Conservation (phyloP, 2,329 filamentous ascomycete genomes). For the Penicillium sp. region DNA sequence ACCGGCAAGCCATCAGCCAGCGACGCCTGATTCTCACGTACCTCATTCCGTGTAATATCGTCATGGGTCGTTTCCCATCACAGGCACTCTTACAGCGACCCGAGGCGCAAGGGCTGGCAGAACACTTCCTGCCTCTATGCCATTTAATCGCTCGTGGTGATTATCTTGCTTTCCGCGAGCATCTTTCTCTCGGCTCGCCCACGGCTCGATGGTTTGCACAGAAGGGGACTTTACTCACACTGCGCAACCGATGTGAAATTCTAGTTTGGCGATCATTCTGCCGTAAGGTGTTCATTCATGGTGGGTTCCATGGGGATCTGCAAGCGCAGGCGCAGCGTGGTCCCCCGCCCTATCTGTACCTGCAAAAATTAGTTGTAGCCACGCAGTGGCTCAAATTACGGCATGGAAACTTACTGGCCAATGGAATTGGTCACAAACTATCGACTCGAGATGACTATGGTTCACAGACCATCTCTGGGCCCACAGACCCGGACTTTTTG, state of each 20-base stretch:
- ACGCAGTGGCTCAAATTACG: conserved; percentile 61
- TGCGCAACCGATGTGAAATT: conserved; percentile 74
- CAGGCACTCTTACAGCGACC: conserved; percentile 62
- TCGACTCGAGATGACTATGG: conserved; percentile 18
- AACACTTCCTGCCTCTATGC: conserved; percentile 71
- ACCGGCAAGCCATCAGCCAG: conserved; percentile 59
- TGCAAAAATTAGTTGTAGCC: conserved; percentile 64
- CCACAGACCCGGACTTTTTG: conserved; percentile 35
- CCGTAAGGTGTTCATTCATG: conserved; percentile 72
- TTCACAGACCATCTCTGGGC: conserved; percentile 31
- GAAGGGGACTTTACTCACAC: conserved; percentile 70
- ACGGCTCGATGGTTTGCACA: conserved; percentile 71
- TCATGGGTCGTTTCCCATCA: conserved; percentile 80
- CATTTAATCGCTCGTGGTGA: conserved; percentile 70
- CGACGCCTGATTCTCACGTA: conserved; percentile 77
- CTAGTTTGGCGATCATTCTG: conserved; percentile 81
- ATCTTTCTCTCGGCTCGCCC: conserved; percentile 55
- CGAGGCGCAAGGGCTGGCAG: conserved; percentile 63
- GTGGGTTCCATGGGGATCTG: conserved; percentile 63
- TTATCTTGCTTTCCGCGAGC: conserved; percentile 67
- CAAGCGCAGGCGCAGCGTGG: conserved; percentile 44
- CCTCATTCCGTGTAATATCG: conserved; percentile 76
- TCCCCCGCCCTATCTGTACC: conserved; percentile 69
- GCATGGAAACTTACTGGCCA: conserved; percentile 16
- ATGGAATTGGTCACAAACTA: conserved; percentile 10